Conservation (phyloP, 768 basidiomycete species). For the Russula dissimulans region DNA sequence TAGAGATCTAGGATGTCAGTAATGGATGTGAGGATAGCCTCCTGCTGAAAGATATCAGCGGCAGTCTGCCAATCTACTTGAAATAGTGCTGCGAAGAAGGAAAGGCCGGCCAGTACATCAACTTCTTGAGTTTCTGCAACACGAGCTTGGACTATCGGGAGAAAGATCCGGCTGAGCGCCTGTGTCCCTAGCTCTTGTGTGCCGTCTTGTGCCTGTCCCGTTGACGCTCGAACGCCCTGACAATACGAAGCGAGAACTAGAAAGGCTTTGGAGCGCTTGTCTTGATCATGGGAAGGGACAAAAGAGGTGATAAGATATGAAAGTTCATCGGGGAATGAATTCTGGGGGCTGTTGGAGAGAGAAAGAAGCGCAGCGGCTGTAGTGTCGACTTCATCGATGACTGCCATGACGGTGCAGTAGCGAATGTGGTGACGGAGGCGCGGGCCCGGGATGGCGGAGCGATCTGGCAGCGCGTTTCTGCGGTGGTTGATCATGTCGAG, state of each 20-base stretch:
- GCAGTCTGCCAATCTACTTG: conserved; percentile 73
- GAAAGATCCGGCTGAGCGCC: conserved; percentile 41
- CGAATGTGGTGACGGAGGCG: neutral
- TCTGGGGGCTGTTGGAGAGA: neutral
- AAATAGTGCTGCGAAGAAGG: conserved; percentile 71
- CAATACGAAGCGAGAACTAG: conserved; percentile 61
- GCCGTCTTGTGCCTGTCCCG: conserved; percentile 28
- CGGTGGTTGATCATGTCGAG: neutral
- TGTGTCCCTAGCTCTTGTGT: conserved; percentile 41
- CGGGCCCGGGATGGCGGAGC: neutral
- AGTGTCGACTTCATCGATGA: conserved; percentile 6
- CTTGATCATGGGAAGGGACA: conserved; percentile 7
- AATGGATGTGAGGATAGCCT: conserved; percentile 54
- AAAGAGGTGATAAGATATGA: conserved; percentile 18
- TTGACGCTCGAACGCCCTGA: conserved; percentile 41
- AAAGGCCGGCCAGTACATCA: conserved; percentile 44
- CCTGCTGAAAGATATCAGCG: conserved; percentile 50
- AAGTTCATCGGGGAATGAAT: conserved; percentile 19
- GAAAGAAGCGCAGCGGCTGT: neutral
- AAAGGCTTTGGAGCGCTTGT: conserved; percentile 55
- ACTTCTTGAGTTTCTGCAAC: conserved; percentile 50
- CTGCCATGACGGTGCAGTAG: neutral
- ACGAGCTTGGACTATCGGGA: conserved; percentile 37
- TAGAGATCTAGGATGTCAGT: conserved; percentile 64
- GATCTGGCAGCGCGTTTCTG: neutral